Conservation (phyloP, 169 alveolate species). For the Eimeria maxima region DNA sequence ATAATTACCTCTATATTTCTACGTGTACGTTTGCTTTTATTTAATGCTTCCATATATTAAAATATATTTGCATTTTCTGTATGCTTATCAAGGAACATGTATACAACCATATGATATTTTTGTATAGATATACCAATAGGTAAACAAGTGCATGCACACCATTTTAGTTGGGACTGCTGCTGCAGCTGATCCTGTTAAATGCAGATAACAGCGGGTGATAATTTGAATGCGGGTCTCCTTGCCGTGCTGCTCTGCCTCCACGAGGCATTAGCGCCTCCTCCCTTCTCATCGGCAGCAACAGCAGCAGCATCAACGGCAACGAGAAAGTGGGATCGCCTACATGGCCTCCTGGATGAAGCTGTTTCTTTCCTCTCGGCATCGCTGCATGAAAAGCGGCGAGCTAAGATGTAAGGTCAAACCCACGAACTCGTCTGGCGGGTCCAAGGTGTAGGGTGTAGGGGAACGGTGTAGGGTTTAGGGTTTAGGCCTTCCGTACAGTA, state of each 20-base stretch:
- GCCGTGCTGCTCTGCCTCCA: constrained; percentile 18
- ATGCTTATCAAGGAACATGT: too few species aligned
- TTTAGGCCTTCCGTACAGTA: not conserved
- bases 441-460: not conserved
- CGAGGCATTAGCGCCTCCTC: constrained; percentile 17
- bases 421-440: not conserved
- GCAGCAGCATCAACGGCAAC: not conserved
- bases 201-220: not conserved
- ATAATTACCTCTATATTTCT: too few species aligned
- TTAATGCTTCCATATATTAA: too few species aligned
- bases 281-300: not conserved
- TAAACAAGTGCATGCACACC: too few species aligned
- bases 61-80: too few species aligned
- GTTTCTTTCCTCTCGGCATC: constrained; percentile 11
- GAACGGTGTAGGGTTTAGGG: constrained; percentile 42
- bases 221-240: constrained; percentile 20
- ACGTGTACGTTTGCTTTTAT: too few species aligned
- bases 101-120: too few species aligned
- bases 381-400: constrained; percentile 32
- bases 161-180: not conserved
- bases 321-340: constrained; percentile 21
- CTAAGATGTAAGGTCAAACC: not conserved
- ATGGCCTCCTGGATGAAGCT: constrained; percentile 38
- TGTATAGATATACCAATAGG: too few species aligned
- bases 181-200: not conserved